Evolutionary conservation across 2,329 filamentous ascomycete species (phyloP).

Genomic region (Cryoendolithus antarcticus): DNA sequence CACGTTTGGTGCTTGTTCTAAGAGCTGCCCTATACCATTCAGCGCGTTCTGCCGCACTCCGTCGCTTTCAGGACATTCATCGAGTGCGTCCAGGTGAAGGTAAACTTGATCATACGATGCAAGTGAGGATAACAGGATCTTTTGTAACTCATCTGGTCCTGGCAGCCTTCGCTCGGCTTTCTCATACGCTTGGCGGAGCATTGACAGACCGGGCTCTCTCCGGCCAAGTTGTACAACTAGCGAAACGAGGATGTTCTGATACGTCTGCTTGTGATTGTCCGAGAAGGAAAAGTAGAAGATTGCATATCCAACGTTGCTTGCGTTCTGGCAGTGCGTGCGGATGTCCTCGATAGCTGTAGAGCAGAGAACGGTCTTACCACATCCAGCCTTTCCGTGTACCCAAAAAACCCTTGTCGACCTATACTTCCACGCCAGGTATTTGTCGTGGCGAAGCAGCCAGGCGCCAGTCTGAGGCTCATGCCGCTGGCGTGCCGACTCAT

Average conservation of each 20-base stretch:
- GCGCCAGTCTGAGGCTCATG: constrained; percentile 5
- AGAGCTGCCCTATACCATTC: constrained; percentile 6
- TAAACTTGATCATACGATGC: constrained; percentile 14
- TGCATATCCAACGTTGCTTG: constrained; percentile 3
- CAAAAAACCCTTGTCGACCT: constrained; percentile 5
- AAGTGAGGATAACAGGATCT: constrained; percentile 9
- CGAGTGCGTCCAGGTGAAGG: constrained; percentile 24
- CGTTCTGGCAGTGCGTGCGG: constrained; percentile 3
- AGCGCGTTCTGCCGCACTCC: constrained; percentile 9
- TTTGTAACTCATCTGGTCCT: constrained; percentile 10
- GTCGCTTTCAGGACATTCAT: constrained; percentile 19
- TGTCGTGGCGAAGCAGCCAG: constrained; percentile 7
- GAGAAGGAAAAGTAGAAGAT: constrained; percentile 16
- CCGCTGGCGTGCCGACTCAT: constrained; percentile 7
- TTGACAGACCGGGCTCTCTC: constrained; percentile 8
- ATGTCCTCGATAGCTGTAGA: constrained; percentile 12
- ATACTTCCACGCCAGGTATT: constrained; percentile 10
- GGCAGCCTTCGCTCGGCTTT: constrained; percentile 6
- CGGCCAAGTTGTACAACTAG: constrained; percentile 11
- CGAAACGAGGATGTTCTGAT: constrained; percentile 8
- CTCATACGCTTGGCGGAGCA: constrained; percentile 10
- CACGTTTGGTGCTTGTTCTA: constrained; percentile 6
- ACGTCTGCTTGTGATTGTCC: constrained; percentile 12
- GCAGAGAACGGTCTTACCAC: constrained; percentile 12
- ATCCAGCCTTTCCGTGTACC: constrained; percentile 11